Conservation (phyloP, 345 rosid species). For the Syzygium aqueum region DNA sequence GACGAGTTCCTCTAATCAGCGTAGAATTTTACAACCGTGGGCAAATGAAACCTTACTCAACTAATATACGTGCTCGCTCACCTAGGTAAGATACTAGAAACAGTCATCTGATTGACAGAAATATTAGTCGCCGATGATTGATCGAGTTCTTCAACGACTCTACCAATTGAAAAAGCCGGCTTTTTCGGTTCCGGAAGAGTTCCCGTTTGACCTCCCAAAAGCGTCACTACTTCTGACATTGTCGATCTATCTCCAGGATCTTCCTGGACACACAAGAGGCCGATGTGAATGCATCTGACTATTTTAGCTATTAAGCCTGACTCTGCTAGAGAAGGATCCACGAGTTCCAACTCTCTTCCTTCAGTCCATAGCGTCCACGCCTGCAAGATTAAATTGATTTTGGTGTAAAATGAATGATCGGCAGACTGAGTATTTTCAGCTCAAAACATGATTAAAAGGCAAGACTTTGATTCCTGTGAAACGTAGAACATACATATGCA, state of each 20-base stretch:
- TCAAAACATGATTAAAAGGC: neutral
- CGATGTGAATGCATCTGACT: slow-evolving; percentile 29
- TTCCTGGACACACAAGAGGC: slow-evolving; percentile 21
- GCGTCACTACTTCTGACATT: slow-evolving; percentile 27
- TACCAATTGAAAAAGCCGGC: slow-evolving; percentile 9
- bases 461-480: neutral
- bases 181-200: slow-evolving; percentile 6
- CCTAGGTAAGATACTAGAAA: slow-evolving; percentile 3
- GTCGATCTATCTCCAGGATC: slow-evolving; percentile 28
- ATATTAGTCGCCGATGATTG: neutral
- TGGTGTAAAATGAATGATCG: neutral
- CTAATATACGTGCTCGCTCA: neutral
- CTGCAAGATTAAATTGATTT: slow-evolving; percentile 1
- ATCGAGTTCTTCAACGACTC: neutral
- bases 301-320: slow-evolving; percentile 18
- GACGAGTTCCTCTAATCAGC: neutral
- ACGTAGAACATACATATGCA: slow-evolving; percentile 5
- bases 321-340: slow-evolving; percentile 18
- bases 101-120: slow-evolving; percentile 1
- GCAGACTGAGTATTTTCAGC: slow-evolving; percentile 3
- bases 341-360: slow-evolving; percentile 22
- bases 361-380: slow-evolving; percentile 42
- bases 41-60: neutral
- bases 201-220: slow-evolving; percentile 19
- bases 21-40: neutral